These are phyloP conservation scores for Exsudoporus floridanus DNA, from an alignment of 1,284 basidiomycete genomes.

Conservation along the genomic window DNA sequence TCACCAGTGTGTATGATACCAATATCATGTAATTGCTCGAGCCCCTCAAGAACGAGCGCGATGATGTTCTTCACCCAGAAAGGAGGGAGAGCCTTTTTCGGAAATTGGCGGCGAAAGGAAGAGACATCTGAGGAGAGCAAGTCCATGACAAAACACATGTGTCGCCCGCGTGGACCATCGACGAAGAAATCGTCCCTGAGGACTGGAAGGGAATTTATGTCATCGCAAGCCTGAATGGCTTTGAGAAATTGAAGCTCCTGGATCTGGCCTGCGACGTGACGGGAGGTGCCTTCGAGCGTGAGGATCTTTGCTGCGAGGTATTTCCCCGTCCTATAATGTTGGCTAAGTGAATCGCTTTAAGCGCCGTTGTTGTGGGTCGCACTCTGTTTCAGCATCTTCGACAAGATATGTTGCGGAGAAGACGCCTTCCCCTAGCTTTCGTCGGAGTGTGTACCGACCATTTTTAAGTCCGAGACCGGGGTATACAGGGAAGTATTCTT, in stretches of 20 bases:
- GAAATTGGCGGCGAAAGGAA: background rate
- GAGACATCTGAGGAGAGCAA: conserved; percentile 1
- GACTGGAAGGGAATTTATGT: background rate
- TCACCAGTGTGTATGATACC: background rate
- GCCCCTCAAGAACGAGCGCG: background rate
- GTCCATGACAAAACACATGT: conserved; percentile 1
- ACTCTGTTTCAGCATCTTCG: background rate
- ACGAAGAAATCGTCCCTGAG: conserved; percentile 1
- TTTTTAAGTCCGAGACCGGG: background rate
- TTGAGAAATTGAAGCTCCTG: background rate
- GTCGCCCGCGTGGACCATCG: background rate
- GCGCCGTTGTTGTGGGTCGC: background rate
- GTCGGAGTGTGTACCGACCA: background rate
- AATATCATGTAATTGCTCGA: background rate
- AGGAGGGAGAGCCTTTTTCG: background rate
- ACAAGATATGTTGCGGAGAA: background rate
- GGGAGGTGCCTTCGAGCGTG: background rate
- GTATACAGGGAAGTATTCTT: background rate
- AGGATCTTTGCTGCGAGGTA: conserved; percentile 3
- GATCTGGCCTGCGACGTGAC: background rate
- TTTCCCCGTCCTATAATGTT: background rate
- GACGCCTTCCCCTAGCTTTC: background rate
- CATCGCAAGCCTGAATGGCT: background rate
- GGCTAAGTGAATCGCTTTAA: background rate
- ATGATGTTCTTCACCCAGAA: conserved; percentile 4